These are phyloP conservation scores for Catunica adiposa DNA, from an alignment of 2,329 filamentous ascomycete species.

Conservation along the genomic window DNA sequence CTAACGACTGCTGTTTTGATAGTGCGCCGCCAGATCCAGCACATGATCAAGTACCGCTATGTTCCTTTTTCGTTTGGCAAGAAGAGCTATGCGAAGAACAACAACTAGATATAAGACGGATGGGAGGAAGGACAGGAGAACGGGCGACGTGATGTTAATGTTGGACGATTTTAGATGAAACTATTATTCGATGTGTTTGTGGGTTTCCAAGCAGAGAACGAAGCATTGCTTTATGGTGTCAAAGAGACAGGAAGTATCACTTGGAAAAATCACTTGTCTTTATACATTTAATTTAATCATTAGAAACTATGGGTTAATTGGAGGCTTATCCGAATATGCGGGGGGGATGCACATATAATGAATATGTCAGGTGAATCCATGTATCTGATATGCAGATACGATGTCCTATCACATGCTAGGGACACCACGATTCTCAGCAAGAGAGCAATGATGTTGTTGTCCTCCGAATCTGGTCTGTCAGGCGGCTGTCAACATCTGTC, in stretches of 20 bases:
- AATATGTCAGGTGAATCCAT: too few species aligned
- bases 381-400: background rate
- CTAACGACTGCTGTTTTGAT: conserved; percentile 7
- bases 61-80: conserved; percentile 89
- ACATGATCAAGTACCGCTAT: conserved; percentile 99
- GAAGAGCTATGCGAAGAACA: conserved; percentile 57
- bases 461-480: too few species aligned
- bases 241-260: too few species aligned
- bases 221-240: too few species aligned
- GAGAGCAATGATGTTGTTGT: too few species aligned
- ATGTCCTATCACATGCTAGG: too few species aligned
- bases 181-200: too few species aligned
- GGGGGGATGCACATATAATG: too few species aligned
- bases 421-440: too few species aligned
- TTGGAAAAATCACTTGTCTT: background rate
- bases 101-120: conserved; percentile 23
- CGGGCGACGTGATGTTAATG: background rate
- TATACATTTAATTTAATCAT: background rate
- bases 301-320: background rate
- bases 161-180: background rate
- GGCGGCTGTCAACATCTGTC: background rate
- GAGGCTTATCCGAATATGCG: too few species aligned
- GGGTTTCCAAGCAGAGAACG: too few species aligned
- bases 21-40: conserved; percentile 99
- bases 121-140: too few species aligned